Evolutionary conservation across 2,329 filamentous ascomycete genomes (phyloP).

Genomic region (Beauveria brongniartii): DNA sequence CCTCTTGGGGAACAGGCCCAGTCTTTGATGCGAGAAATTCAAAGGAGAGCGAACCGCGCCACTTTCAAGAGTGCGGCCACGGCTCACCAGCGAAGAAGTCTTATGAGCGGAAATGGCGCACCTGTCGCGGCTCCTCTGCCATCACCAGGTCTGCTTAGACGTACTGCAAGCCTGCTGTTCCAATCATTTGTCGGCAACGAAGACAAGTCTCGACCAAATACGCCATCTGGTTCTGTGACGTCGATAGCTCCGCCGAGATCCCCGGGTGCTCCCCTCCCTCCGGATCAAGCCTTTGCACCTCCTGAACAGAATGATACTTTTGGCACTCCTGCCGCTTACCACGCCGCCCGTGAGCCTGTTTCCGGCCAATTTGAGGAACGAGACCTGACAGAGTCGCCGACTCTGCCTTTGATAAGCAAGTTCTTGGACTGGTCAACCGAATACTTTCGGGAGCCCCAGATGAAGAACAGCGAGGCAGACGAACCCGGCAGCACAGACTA

Average conservation of each 20-base stretch:
- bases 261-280: constrained; percentile 29
- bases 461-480: constrained; percentile 92
- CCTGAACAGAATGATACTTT: constrained; percentile 68
- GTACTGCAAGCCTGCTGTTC: constrained; percentile 57
- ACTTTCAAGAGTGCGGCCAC: constrained; percentile 35
- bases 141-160: constrained; percentile 51
- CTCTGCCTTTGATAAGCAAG: constrained; percentile 68
- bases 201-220: constrained; percentile 30
- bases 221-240: constrained; percentile 20
- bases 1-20: constrained; percentile 64
- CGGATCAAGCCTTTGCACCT: constrained; percentile 41
- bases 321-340: constrained; percentile 60
- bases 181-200: constrained; percentile 48
- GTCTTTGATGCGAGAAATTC: constrained; percentile 65
- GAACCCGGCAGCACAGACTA: constrained; percentile 95
- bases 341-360: constrained; percentile 68
- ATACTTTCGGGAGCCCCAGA: constrained; percentile 96
- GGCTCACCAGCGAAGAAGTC: constrained; percentile 35
- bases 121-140: constrained; percentile 36
- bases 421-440: constrained; percentile 96
- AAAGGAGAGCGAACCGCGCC: constrained; percentile 40
- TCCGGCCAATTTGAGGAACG: constrained; percentile 66
- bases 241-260: constrained; percentile 19
- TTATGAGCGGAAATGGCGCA: constrained; percentile 23
- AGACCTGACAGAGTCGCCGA: constrained; percentile 48